Evolutionary conservation across 148 eudicot species (phyloP), one percentile per base, ranked within the genome.

Genomic region (Polygonum maritimum): DNA sequence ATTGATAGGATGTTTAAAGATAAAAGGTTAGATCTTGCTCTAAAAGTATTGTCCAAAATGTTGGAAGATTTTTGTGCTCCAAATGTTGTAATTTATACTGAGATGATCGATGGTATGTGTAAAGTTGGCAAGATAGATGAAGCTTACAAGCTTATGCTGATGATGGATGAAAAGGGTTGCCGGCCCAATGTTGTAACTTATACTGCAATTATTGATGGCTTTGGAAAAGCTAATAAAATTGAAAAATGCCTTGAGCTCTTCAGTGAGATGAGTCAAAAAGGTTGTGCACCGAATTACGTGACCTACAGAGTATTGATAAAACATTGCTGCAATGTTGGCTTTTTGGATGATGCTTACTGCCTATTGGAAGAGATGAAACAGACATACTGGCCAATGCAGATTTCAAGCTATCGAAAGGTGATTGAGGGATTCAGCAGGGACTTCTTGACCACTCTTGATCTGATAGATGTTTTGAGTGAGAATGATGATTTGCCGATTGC

Each of bases 331-430:
- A 76, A 79, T 81, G 78, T 75, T 80, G 97, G 92, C 33, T 84
- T 81, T 69, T 81, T 92, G 80, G 94, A 95, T 73, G 90, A 90
- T 81, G 99, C 99, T 80, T 80, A 81, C 76, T 76, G 79, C 52
- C 90, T 92, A 67, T 77, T 95, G 74, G 96, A 92, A 82, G 97
- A 95, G 77, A 95, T 95, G 99, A 95, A 92, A 78, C 92, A 88
- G 73, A 92, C 96, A 39, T 84, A 92, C 84, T 95, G 99, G 99
- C 99, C 99, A 62, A 85, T 72, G 76, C 88, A 88, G 76, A 62
- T 86, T 36, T 82, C 85, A 39, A 89, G 90, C 79, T 87, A 92
- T 86, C 85, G 79, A 54, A 95, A 92, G 80, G 94, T 95, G 35
- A 86, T 91, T 84, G 92, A 89, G 79, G 97, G 99, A 54, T 95